Percentiles rank a stretch among this genome's conserved stretches.
Evolutionary conservation across 305 asterid genomes (phyloP).

Genomic region (Caryopteris hybrid): DNA sequence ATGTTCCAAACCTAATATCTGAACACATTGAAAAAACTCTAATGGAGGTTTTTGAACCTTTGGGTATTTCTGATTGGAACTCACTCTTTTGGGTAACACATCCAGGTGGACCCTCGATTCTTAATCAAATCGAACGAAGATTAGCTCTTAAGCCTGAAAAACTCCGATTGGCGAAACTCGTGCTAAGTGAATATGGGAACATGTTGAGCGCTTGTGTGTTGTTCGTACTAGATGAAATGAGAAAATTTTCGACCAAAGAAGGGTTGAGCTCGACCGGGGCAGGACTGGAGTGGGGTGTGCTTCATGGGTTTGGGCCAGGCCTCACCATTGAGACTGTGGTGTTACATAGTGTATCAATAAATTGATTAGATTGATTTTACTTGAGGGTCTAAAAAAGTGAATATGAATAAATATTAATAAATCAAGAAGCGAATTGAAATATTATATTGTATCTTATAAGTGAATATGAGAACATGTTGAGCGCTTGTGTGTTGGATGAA

Average conservation of each 20-base stretch:
- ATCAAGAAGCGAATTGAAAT: too few relatives aligned
- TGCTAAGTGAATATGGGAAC: constrained; percentile 51
- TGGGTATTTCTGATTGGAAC: constrained; percentile 54
- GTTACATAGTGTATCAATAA: constrained; percentile 40
- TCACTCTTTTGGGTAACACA: constrained; percentile 55
- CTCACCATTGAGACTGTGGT: constrained; percentile 60
- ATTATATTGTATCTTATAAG: too few relatives aligned
- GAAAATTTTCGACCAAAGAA: constrained; percentile 41
- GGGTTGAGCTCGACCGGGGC: constrained; percentile 51
- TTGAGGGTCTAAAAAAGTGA: too few relatives aligned
- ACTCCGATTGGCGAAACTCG: constrained; percentile 37
- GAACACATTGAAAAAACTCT: constrained; percentile 38
- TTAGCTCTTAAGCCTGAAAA: constrained; percentile 39
- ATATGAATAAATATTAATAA: too few relatives aligned
- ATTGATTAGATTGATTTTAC: background rate
- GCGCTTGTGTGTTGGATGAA: constrained; percentile 53
- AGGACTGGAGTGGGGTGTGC: constrained; percentile 65
- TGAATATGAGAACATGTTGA: constrained; percentile 57
- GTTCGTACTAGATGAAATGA: constrained; percentile 56
- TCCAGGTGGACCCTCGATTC: constrained; percentile 57
- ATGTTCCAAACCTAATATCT: constrained; percentile 44
- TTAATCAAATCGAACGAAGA: constrained; percentile 43
- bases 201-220: constrained; percentile 54
- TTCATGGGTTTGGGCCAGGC: constrained; percentile 66
- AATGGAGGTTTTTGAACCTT: constrained; percentile 43